Evolutionary conservation across 2,329 filamentous ascomycete genomes (phyloP), one percentile per base, ranked within the genome.

Genomic region (Microcyclospora tardicrescens): DNA sequence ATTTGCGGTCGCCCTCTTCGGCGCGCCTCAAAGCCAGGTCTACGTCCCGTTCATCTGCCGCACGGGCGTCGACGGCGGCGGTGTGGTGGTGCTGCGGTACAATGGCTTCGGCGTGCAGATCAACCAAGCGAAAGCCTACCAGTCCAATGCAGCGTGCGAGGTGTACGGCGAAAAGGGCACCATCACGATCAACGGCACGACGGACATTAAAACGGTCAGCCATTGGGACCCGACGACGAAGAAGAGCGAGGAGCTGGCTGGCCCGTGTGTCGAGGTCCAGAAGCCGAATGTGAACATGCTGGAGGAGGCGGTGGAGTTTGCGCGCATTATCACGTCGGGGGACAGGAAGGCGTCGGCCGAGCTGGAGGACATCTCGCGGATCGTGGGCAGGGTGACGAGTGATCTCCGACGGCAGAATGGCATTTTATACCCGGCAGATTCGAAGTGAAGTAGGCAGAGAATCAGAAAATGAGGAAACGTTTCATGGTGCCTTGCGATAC

Each of bases 101-200:
- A 59, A 64, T 1, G 47, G 38, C 6, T 69, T 69, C 41, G 59
- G 57, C 12, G 64, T 69, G 9, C 53, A 55, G 45, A 63, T 62
- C 48, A 67, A 55, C 49, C 54, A 58, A 43, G 57, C 55, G 42
- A 70, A 70, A 45, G 60, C 61, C 36, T 69, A 63, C 45, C 60
- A 56, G 27, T 63, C 59, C n/a, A 55, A 59, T 4, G 61, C 64
- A 12, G 62, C 63, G 6, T 57, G 64, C 27, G 67, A 70, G 48
- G 52, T 70, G 2, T 69, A 65, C 44, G 66, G 66, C 10, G 61
- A 67, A 46, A 65, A 63, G 42, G 67, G 65, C 2, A 68, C 66
- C 30, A 40, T 70, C 13, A 56, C 58, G 3, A 47, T 65, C 9
- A 65, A 66, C 30, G 59, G 49, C 0, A 62, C 67, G 12, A 65